Percentiles rank a stretch among this genome's conserved stretches.
phyloP scores from a whole-genome alignment of 805 yeast genomes.

The Wickerhamomyces ciferrii region DNA sequence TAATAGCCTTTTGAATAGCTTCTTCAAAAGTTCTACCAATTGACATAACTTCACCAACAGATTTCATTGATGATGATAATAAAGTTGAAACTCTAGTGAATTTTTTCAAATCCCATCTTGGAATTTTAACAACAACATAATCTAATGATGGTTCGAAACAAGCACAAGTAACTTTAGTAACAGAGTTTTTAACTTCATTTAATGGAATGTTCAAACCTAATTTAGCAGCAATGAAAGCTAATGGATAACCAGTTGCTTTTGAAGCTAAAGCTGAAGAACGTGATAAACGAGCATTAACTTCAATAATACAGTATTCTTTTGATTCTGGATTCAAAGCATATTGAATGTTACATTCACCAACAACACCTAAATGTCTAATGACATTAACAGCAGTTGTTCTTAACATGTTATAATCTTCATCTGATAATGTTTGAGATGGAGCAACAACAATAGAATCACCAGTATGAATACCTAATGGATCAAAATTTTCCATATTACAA shows the following conservation, averaged over 20 bases:
- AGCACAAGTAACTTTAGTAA: constrained; percentile 90
- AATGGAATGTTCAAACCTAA: constrained; percentile 89
- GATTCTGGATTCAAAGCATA: constrained; percentile 92
- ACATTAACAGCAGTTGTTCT: constrained; percentile 97
- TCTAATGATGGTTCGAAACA: constrained; percentile 97
- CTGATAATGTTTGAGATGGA: constrained; percentile 95
- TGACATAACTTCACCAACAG: constrained; percentile 98
- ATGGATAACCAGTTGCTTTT: constrained; percentile 97
- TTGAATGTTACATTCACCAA: constrained; percentile 98
- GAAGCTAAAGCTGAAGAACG: constrained; percentile 99
- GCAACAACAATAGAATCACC: constrained; percentile 99
- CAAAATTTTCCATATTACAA: constrained; percentile 98
- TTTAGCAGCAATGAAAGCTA: constrained; percentile 97
- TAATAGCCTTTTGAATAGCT: constrained; percentile 94
- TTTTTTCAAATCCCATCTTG: constrained; percentile 98
- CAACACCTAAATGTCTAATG: constrained; percentile 95
- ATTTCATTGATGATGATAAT: constrained; percentile 92
- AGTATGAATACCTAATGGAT: constrained; percentile 97
- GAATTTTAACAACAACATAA: constrained; percentile 95
- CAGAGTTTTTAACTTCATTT: constrained; percentile 88
- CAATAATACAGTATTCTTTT: constrained; percentile 94
- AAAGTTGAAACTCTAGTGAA: constrained; percentile 87
- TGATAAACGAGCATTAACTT: constrained; percentile 95
- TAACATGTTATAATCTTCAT: constrained; percentile 96
- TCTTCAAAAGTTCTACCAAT: constrained; percentile 97